Conservation (phyloP, 768 basidiomycete species). For the Ramaria sp. region DNA sequence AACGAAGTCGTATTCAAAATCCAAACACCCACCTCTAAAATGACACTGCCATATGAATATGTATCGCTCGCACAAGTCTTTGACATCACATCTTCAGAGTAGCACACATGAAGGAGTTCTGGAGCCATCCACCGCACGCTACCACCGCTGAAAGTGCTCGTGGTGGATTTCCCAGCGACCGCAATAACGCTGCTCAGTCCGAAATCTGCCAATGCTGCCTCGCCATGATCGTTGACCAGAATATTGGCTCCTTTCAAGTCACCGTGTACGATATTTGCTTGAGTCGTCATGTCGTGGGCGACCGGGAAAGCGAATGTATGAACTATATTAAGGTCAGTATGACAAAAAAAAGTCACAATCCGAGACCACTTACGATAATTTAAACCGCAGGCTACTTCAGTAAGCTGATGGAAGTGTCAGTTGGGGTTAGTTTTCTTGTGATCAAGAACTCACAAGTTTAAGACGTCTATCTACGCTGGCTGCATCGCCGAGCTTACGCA, state of each 20-base stretch:
- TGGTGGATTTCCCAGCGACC: background rate
- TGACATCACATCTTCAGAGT: background rate
- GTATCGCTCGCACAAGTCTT: constrained; percentile 5
- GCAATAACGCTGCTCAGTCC: background rate
- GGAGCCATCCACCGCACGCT: constrained; percentile 9
- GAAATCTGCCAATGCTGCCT: constrained; percentile 8
- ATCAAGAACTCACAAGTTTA: constrained; percentile 5
- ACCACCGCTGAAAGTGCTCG: background rate
- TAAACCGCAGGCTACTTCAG: constrained; percentile 9
- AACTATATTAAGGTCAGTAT: background rate
- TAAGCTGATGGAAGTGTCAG: constrained; percentile 1
- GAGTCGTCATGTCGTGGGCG: constrained; percentile 1
- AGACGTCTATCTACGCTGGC: constrained; percentile 5
- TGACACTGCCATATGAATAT: constrained; percentile 7
- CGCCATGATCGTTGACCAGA: constrained; percentile 6
- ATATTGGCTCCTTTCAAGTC: constrained; percentile 10
- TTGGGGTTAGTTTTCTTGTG: background rate
- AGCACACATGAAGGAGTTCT: background rate
- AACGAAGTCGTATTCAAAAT: background rate
- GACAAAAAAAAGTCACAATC: background rate
- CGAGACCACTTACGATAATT: constrained; percentile 3
- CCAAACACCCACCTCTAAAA: constrained; percentile 2
- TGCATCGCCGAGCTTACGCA: background rate
- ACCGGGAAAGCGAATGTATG: constrained; percentile 5
- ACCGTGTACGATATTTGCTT: constrained; percentile 8